A percentile compares a stretch with the other conserved stretches of the same genome.
These are phyloP conservation scores for Salmacisia buchloeana DNA, from an alignment of 1,284 basidiomycete genomes.

Conservation along the genomic window DNA sequence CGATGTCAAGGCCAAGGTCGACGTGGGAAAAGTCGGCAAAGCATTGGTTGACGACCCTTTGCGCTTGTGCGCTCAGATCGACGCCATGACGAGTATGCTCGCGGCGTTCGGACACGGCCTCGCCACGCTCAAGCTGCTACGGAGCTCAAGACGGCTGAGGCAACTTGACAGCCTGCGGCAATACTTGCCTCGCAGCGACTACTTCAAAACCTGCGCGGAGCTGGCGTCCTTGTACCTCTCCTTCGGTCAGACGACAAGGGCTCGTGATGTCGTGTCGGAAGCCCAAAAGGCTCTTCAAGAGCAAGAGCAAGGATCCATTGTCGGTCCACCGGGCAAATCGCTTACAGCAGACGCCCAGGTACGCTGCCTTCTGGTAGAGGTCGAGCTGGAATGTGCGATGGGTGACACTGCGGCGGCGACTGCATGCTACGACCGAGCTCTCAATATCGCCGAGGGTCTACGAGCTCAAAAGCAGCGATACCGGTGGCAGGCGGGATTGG, in stretches of 20 bases:
- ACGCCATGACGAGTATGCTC: conserved; percentile 23
- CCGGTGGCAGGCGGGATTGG: conserved; percentile 16
- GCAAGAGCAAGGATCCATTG: neutral
- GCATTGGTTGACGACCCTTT: conserved; percentile 17
- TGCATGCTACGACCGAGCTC: conserved; percentile 17
- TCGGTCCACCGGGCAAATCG: conserved; percentile 13
- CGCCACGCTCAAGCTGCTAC: conserved; percentile 26
- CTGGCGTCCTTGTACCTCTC: conserved; percentile 18
- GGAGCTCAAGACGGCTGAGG: conserved; percentile 19
- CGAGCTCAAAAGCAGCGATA: neutral
- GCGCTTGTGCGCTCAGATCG: conserved; percentile 21
- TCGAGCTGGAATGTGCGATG: conserved; percentile 16
- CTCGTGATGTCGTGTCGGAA: conserved; percentile 14
- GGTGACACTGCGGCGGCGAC: conserved; percentile 18
- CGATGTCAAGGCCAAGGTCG: too few species aligned
- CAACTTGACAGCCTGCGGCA: neutral
- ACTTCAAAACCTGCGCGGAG: conserved; percentile 20
- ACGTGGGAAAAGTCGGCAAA: too few species aligned
- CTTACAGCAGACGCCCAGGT: conserved; percentile 15
- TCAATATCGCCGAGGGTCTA: conserved; percentile 16
- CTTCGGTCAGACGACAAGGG: conserved; percentile 22
- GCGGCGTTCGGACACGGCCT: conserved; percentile 22
- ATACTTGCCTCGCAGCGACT: conserved; percentile 9
- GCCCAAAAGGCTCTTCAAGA: neutral
- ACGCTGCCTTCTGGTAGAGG: conserved; percentile 21